These are phyloP conservation scores for Chromosphaera perkinsii DNA, from an alignment of 208 protist genomes.

Conservation along the genomic window DNA sequence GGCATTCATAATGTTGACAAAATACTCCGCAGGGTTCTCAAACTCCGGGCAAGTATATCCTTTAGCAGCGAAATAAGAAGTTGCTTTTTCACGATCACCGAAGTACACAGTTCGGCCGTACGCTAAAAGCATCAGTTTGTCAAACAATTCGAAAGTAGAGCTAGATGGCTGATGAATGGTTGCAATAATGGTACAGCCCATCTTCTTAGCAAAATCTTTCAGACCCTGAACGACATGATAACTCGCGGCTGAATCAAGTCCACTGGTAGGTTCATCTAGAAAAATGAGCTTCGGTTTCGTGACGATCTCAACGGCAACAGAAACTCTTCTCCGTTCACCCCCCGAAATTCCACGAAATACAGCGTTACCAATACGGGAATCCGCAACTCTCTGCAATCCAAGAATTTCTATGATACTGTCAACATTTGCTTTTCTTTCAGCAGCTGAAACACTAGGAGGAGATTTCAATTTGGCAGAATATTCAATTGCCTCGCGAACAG, in stretches of 20 bases:
- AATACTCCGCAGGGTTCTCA: not conserved
- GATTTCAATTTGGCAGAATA: slow-evolving; percentile 13
- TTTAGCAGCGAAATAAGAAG: not conserved
- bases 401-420: not conserved
- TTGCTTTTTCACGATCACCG: not conserved
- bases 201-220: not conserved
- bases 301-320: slow-evolving; percentile 17
- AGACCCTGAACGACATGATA: slow-evolving; percentile 1
- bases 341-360: slow-evolving; percentile 23
- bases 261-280: slow-evolving; percentile 31
- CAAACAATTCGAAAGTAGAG: slow-evolving; percentile 2
- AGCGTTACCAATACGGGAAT: slow-evolving; percentile 2
- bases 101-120: slow-evolving; percentile 1
- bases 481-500: slow-evolving; percentile 11
- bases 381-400: not conserved
- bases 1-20: not conserved
- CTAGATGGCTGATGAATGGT: slow-evolving; percentile 6
- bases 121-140: slow-evolving; percentile 4
- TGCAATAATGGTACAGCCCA: not conserved
- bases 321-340: slow-evolving; percentile 22
- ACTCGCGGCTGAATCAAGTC: slow-evolving; percentile 10
- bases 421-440: not conserved
- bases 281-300: slow-evolving; percentile 11
- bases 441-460: not conserved
- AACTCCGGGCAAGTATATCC: not conserved